These are phyloP conservation scores for Fusarium cyanostomum DNA, from an alignment of 2,329 filamentous ascomycete species.

Conservation along the genomic window DNA sequence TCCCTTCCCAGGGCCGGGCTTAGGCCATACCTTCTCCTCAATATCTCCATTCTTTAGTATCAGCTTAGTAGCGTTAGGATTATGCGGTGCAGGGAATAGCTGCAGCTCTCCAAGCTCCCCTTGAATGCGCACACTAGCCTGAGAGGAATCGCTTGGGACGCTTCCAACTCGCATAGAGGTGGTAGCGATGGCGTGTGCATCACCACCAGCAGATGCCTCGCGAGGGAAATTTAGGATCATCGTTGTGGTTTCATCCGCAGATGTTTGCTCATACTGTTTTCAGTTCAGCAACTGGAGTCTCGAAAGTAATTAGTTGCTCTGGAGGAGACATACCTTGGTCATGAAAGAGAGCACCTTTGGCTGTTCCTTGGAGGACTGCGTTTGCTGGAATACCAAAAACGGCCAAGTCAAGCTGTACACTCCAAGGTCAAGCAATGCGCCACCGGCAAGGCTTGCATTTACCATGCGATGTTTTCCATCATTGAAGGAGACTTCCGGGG, in stretches of 20 bases:
- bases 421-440: conserved; percentile 82
- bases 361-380: conserved; percentile 67
- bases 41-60: conserved; percentile 61
- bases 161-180: conserved; percentile 62
- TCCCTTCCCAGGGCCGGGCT: conserved; percentile 54
- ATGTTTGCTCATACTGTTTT: conserved; percentile 55
- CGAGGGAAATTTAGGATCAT: conserved; percentile 78
- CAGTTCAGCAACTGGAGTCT: not conserved
- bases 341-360: conserved; percentile 76
- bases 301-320: not conserved
- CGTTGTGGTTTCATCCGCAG: conserved; percentile 79
- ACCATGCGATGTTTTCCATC: conserved; percentile 74
- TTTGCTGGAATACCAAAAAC: conserved; percentile 85
- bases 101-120: conserved; percentile 83
- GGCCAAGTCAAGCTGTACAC: conserved; percentile 90
- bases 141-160: conserved; percentile 65
- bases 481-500: conserved; percentile 3
- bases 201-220: conserved; percentile 47
- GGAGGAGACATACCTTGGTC: conserved; percentile 40
- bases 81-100: conserved; percentile 74
- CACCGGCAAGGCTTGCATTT: conserved; percentile 82
- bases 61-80: conserved; percentile 70
- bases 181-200: conserved; percentile 75
- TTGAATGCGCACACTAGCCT: conserved; percentile 78
- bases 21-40: conserved; percentile 59